A percentile compares a stretch with the other conserved stretches of the same genome.
phyloP scores from a whole-genome alignment of 2,329 filamentous ascomycete genomes.

The Penicillium sp. region DNA sequence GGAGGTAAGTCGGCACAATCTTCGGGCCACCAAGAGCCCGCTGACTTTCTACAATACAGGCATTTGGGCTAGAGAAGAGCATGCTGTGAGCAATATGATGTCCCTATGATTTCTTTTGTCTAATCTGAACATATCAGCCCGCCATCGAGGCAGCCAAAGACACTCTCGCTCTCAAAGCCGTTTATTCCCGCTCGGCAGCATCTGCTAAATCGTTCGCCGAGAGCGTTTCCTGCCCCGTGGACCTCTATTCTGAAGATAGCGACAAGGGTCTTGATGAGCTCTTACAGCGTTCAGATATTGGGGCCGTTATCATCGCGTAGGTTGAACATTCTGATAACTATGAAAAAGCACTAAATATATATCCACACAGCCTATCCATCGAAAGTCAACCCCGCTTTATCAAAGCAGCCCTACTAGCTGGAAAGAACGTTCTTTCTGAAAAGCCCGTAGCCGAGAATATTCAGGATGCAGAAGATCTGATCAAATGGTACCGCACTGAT shows the following conservation, averaged over 20 bases:
- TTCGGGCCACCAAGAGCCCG: background rate
- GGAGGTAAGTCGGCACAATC: background rate
- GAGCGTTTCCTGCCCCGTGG: constrained; percentile 36
- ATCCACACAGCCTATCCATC: constrained; percentile 55
- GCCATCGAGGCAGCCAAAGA: background rate
- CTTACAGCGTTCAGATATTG: constrained; percentile 54
- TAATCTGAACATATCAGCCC: background rate
- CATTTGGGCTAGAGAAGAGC: background rate
- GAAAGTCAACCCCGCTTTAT: constrained; percentile 60
- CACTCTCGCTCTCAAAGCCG: constrained; percentile 29
- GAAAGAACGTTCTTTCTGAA: constrained; percentile 70
- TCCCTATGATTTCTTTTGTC: background rate
- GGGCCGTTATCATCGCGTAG: constrained; percentile 39
- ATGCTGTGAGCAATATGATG: background rate
- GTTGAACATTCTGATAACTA: background rate
- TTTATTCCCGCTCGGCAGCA: constrained; percentile 64
- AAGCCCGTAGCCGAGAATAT: constrained; percentile 68
- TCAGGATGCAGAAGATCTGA: constrained; percentile 50
- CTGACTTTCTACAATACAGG: background rate
- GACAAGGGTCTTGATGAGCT: constrained; percentile 54
- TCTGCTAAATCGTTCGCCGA: constrained; percentile 54
- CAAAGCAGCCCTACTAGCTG: constrained; percentile 59
- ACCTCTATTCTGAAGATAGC: constrained; percentile 58
- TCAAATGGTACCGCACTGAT: constrained; percentile 48
- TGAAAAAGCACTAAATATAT: background rate